These are phyloP conservation scores for Halophytophthora polymorphica DNA, from an alignment of 352 stramenopile species.

Conservation along the genomic window DNA sequence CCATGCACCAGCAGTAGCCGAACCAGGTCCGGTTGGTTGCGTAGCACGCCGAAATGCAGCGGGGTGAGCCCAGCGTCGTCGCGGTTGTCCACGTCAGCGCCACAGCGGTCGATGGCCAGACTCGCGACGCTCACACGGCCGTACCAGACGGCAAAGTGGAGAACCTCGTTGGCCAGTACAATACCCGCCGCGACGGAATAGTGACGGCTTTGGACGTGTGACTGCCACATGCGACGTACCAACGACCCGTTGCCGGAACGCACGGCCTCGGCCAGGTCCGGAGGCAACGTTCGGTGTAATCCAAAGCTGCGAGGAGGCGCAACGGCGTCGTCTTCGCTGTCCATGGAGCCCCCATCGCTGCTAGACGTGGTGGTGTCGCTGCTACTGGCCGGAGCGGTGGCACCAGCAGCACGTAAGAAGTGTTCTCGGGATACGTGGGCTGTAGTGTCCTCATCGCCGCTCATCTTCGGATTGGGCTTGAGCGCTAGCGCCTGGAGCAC, in stretches of 20 bases:
- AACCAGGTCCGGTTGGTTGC: constrained; percentile 73
- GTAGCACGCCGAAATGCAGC: constrained; percentile 75
- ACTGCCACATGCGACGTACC: constrained; percentile 44
- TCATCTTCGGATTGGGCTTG: constrained; percentile 39
- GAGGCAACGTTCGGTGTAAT: constrained; percentile 61
- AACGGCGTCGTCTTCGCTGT: constrained; percentile 23
- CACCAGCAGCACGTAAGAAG: constrained; percentile 32
- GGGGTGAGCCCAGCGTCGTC: constrained; percentile 71
- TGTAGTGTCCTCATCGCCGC: constrained; percentile 48
- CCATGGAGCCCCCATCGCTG: constrained; percentile 23
- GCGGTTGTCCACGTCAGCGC: constrained; percentile 64
- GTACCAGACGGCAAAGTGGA: constrained; percentile 78
- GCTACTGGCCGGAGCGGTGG: constrained; percentile 12
- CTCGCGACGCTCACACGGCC: constrained; percentile 50
- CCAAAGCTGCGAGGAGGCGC: constrained; percentile 43
- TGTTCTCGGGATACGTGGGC: constrained; percentile 48
- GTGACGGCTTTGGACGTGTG: constrained; percentile 32
- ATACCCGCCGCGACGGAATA: constrained; percentile 15
- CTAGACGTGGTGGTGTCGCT: constrained; percentile 17
- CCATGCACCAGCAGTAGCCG: constrained; percentile 61
- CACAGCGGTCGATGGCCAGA: constrained; percentile 60
- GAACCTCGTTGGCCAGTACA: constrained; percentile 73
- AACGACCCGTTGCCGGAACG: constrained; percentile 29
- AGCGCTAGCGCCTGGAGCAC: constrained; percentile 61
- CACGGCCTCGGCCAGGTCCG: constrained; percentile 44